A percentile compares a stretch with the other conserved stretches of the same genome.
phyloP scores from a whole-genome alignment of 805 yeast species.

The Priceomyces medius region DNA sequence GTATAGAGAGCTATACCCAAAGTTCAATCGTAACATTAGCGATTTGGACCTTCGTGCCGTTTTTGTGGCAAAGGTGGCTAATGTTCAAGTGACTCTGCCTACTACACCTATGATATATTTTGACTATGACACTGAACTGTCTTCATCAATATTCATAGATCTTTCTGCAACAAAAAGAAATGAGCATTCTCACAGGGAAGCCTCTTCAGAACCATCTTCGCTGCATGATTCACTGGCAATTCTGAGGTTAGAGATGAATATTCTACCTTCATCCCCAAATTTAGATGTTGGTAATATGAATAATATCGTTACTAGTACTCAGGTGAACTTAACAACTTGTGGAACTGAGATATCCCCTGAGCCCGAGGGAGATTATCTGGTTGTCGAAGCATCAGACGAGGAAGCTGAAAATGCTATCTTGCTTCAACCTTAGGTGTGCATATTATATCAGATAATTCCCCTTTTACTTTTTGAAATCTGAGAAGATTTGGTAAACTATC shows the following conservation, averaged over 20 bases:
- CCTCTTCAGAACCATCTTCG: neutral
- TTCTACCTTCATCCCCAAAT: conserved; percentile 2
- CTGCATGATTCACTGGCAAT: neutral
- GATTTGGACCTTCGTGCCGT: conserved; percentile 13
- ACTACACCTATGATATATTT: conserved; percentile 22
- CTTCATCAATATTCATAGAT: conserved; percentile 10
- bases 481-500: neutral
- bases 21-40: conserved; percentile 4
- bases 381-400: conserved; percentile 35
- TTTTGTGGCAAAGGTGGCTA: conserved; percentile 14
- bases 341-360: neutral
- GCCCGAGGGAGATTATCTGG: conserved; percentile 15
- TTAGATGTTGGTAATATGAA: neutral
- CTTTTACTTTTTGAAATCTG: neutral
- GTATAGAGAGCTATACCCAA: conserved; percentile 9
- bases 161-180: conserved; percentile 6
- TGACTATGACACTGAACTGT: conserved; percentile 16
- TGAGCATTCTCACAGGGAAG: neutral
- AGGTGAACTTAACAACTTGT: neutral
- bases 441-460: too few species aligned
- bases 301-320: neutral
- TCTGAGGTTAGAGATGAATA: neutral
- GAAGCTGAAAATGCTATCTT: conserved; percentile 13
- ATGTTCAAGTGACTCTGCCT: conserved; percentile 9
- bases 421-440: neutral